Evolutionary conservation across 306 rosid species (phyloP).

Genomic region (Quercus gilva): DNA sequence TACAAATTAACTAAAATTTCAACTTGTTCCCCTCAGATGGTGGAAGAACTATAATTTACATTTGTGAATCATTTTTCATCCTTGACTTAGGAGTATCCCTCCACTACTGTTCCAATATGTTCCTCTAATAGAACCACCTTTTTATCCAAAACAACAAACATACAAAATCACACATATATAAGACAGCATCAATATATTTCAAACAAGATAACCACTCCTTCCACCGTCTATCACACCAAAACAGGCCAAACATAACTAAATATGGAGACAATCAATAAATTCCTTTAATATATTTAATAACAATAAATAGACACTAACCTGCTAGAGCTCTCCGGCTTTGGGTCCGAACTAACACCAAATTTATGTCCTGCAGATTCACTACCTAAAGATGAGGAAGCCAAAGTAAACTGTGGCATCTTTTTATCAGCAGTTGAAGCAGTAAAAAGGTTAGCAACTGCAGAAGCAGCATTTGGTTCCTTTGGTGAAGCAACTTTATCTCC

Average conservation of each 20-base stretch:
- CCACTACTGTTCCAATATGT: no score
- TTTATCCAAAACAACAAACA: background rate
- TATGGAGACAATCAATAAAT: background rate
- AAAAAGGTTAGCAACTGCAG: conserved; percentile 23
- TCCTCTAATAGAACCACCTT: background rate
- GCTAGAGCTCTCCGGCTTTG: conserved; percentile 45
- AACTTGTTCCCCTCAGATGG: no score
- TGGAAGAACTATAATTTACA: no score
- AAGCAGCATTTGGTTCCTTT: conserved; percentile 34
- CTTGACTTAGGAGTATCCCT: no score
- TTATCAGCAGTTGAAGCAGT: conserved; percentile 26
- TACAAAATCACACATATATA: background rate
- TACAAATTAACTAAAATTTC: no score
- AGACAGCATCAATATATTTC: background rate
- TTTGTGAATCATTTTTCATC: no score
- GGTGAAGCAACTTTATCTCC: conserved; percentile 39
- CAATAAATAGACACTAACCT: conserved; percentile 42
- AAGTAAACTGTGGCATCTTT: conserved; percentile 26
- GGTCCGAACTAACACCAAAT: conserved; percentile 31
- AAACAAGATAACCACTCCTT: background rate
- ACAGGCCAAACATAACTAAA: background rate
- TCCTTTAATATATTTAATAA: background rate
- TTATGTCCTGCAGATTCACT: conserved; percentile 29
- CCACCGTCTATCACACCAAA: background rate
- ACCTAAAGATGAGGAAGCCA: conserved; percentile 29